Conservation (phyloP, 2,329 filamentous ascomycete species). For the Metarhizium humberi region DNA sequence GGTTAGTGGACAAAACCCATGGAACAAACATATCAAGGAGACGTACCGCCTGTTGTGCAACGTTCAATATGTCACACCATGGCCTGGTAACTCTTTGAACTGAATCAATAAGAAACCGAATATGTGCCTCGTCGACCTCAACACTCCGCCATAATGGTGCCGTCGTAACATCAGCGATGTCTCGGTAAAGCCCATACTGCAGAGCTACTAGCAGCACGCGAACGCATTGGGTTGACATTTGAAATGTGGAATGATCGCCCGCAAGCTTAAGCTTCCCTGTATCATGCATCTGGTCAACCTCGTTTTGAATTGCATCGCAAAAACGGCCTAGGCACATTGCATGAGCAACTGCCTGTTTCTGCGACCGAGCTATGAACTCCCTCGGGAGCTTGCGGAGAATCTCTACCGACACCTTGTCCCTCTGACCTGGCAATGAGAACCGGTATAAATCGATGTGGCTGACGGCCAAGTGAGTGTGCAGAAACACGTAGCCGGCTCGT, state of each 20-base stretch:
- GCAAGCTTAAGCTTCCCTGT: conserved; percentile 17
- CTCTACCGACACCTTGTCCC: conserved; percentile 21
- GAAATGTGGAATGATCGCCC: conserved; percentile 22
- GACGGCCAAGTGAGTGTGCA: conserved; percentile 26
- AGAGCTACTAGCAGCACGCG: conserved; percentile 25
- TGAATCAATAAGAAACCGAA: conserved; percentile 22
- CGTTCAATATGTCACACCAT: conserved; percentile 19
- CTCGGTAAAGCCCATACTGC: conserved; percentile 24
- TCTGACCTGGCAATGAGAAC: conserved; percentile 26
- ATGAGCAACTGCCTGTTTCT: conserved; percentile 30
- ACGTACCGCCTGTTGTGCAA: conserved; percentile 19
- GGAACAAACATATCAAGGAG: neutral
- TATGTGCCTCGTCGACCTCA: conserved; percentile 20
- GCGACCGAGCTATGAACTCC: conserved; percentile 26
- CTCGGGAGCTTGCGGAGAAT: conserved; percentile 23
- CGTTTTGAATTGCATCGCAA: conserved; percentile 22
- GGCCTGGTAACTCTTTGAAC: conserved; percentile 25
- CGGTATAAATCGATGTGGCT: conserved; percentile 30
- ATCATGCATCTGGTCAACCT: conserved; percentile 16
- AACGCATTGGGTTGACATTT: conserved; percentile 20
- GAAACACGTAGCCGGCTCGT: conserved; percentile 25
- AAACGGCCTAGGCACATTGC: conserved; percentile 27
- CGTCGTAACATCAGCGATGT: conserved; percentile 25
- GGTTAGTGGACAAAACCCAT: conserved; percentile 2
- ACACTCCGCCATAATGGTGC: conserved; percentile 26